A percentile compares a stretch with the other conserved stretches of the same genome.
These are phyloP conservation scores for Neurospora sp. DNA, from an alignment of 2,329 filamentous ascomycete genomes.

Conservation along the genomic window DNA sequence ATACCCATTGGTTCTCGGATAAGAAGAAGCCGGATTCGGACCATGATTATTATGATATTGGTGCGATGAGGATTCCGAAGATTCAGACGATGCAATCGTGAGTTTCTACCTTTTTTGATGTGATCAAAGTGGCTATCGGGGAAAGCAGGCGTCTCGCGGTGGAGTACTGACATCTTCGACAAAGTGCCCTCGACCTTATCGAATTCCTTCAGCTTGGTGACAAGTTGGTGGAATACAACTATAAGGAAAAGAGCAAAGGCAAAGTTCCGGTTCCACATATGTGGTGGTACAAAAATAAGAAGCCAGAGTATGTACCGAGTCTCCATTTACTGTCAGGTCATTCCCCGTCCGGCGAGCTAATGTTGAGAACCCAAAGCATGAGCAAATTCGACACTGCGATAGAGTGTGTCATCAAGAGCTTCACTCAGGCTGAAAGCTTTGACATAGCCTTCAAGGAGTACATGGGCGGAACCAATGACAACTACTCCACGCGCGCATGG, in stretches of 20 bases:
- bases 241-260: background rate
- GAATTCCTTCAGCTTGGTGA: constrained; percentile 1
- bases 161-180: background rate
- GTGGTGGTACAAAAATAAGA: background rate
- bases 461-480: background rate
- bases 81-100: constrained; percentile 20
- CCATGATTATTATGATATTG: constrained; percentile 32
- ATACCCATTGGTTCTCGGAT: constrained; percentile 24
- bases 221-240: background rate
- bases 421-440: background rate
- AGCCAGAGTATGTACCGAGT: background rate
- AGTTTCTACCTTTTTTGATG: background rate
- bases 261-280: background rate
- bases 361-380: background rate
- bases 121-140: too few relatives aligned
- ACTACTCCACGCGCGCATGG: constrained; percentile 5
- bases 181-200: constrained; percentile 17
- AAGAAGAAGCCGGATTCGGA: background rate
- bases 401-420: background rate
- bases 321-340: too few relatives aligned
- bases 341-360: too few relatives aligned
- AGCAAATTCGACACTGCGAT: background rate
- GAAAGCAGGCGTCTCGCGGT: too few relatives aligned
- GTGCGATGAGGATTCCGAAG: constrained; percentile 30
- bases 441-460: background rate